Evolutionary conservation across 192 early-diverging fungal genomes (phyloP).

Genomic region (Gamsiella multidivaricata): DNA sequence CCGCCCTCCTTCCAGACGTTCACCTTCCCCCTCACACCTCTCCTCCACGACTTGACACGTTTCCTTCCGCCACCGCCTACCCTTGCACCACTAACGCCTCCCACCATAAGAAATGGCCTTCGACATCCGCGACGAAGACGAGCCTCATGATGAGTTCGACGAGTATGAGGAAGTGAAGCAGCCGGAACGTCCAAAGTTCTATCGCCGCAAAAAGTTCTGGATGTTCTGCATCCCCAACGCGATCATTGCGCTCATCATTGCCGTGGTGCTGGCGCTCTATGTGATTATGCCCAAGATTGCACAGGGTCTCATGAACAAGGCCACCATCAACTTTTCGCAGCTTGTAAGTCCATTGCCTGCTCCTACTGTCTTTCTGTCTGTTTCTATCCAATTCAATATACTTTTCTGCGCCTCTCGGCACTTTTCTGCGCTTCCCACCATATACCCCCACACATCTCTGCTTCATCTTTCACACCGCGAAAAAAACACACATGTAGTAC

Average conservation of each 20-base stretch:
- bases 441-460: neutral
- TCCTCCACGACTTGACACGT: neutral
- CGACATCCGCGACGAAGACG: conserved; percentile 31
- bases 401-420: too few relatives aligned
- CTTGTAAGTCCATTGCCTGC: conserved; percentile 35
- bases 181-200: conserved; percentile 47
- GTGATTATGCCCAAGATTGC: conserved; percentile 64
- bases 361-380: neutral
- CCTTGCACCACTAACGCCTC: neutral
- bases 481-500: neutral
- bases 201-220: conserved; percentile 59
- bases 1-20: neutral
- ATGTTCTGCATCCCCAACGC: conserved; percentile 51
- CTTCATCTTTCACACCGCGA: neutral
- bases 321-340: conserved; percentile 20
- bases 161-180: conserved; percentile 32
- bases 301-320: conserved; percentile 40
- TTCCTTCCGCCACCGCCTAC: neutral
- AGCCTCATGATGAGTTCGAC: conserved; percentile 29
- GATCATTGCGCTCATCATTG: conserved; percentile 47
- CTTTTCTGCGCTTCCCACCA: neutral
- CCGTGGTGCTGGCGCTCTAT: conserved; percentile 54
- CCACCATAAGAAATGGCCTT: conserved; percentile 7
- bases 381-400: too few relatives aligned
- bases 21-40: neutral